These are phyloP conservation scores for Epipyxis sp. DNA, from an alignment of 108 stramenopile species.

Conservation along the genomic window DNA sequence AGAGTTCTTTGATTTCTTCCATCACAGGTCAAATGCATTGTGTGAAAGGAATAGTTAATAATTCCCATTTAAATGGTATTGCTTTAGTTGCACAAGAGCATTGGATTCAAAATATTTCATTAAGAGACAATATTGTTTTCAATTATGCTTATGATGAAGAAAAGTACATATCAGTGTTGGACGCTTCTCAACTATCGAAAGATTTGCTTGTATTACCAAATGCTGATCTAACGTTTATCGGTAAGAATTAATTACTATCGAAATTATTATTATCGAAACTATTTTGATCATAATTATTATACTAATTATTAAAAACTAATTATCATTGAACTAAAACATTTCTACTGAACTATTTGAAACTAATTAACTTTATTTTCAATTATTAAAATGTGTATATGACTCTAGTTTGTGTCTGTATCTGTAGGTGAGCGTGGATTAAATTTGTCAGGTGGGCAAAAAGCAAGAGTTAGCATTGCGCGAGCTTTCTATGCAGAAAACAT, in stretches of 20 bases:
- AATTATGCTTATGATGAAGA: slow-evolving; percentile 66
- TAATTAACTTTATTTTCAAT: too few species aligned
- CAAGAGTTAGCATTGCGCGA: not conserved
- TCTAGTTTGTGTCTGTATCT: too few species aligned
- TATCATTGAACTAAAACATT: too few species aligned
- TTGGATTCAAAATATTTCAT: slow-evolving; percentile 53
- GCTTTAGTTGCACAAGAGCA: not conserved
- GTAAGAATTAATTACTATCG: too few species aligned
- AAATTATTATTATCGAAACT: too few species aligned
- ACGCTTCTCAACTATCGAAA: slow-evolving; percentile 73
- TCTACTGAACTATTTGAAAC: too few species aligned
- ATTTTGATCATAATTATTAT: too few species aligned
- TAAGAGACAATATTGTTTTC: slow-evolving; percentile 56
- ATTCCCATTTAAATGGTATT: not conserved
- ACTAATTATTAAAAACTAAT: too few species aligned
- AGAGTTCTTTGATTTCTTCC: slow-evolving; percentile 60
- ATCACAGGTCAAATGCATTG: slow-evolving; percentile 58
- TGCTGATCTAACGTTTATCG: slow-evolving; percentile 90
- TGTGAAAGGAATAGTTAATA: slow-evolving; percentile 31
- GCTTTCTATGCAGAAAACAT: slow-evolving; percentile 45
- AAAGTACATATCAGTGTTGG: slow-evolving; percentile 71
- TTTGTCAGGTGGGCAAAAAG: slow-evolving; percentile 17
- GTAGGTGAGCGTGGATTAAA: slow-evolving; percentile 5
- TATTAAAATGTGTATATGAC: too few species aligned
- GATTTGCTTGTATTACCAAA: slow-evolving; percentile 82